A percentile compares a stretch with the other conserved stretches of the same genome.
Conservation (phyloP, 78 protist genomes). For the Dictyostelium firmibasis region DNA sequence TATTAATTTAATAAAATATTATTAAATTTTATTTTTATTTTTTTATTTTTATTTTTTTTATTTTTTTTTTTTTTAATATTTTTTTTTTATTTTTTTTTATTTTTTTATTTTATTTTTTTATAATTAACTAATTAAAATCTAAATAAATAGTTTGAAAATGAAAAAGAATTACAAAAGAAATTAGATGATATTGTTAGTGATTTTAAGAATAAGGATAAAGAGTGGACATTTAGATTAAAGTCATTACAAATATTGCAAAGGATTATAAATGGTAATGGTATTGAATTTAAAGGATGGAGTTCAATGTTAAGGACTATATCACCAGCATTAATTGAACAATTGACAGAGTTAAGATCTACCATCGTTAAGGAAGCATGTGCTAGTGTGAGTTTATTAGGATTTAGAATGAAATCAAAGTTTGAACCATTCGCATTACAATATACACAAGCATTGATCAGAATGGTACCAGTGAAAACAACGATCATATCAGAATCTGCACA, state of each 20-base stretch:
- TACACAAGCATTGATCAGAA: slow-evolving; percentile 22
- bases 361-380: slow-evolving; percentile 67
- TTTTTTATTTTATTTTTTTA: not conserved
- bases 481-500: slow-evolving; percentile 52
- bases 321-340: slow-evolving; percentile 42
- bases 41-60: not conserved
- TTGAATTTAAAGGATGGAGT: slow-evolving; percentile 31
- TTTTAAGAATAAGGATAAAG: slow-evolving; percentile 48
- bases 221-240: slow-evolving; percentile 67
- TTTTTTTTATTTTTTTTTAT: too few relatives aligned
- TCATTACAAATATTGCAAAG: slow-evolving; percentile 37
- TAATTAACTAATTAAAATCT: not conserved
- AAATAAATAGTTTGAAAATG: slow-evolving; percentile 44
- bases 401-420: slow-evolving; percentile 7
- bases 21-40: not conserved
- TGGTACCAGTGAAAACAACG: slow-evolving; percentile 41
- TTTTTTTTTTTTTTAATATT: too few relatives aligned
- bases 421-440: slow-evolving; percentile 67
- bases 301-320: not conserved
- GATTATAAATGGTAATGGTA: slow-evolving; percentile 34
- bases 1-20: too few relatives aligned
- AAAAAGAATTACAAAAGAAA: slow-evolving; percentile 52
- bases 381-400: not conserved
- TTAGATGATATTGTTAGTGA: slow-evolving; percentile 47
- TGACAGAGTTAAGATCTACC: slow-evolving; percentile 60